Evolutionary conservation across 495 filamentous ascomycete species (phyloP).

Genomic region (Schizothecium vesticola): DNA sequence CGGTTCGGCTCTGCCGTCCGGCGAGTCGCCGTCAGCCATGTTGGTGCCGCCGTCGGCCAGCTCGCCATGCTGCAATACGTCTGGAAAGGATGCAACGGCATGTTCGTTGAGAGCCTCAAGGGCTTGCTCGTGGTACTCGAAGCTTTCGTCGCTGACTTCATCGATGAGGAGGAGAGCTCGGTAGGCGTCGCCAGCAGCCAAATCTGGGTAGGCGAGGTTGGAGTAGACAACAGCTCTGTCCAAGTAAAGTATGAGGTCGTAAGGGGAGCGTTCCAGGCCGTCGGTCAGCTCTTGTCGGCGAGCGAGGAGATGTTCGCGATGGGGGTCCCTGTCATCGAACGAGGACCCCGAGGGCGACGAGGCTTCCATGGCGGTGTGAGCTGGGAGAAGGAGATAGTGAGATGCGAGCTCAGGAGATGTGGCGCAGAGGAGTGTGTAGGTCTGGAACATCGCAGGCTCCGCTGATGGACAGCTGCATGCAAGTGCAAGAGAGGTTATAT

Average conservation of each 20-base stretch:
- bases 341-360: conserved; percentile 22
- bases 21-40: conserved; percentile 27
- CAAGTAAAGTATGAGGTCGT: conserved; percentile 73
- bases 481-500: not conserved
- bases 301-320: conserved; percentile 37
- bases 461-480: not conserved
- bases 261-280: conserved; percentile 52
- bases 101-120: conserved; percentile 35
- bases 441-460: conserved; percentile 1
- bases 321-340: conserved; percentile 31
- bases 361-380: conserved; percentile 31
- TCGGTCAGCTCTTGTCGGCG: conserved; percentile 45
- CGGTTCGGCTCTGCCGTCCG: conserved; percentile 15
- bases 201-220: conserved; percentile 77
- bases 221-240: conserved; percentile 65
- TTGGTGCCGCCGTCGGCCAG: conserved; percentile 35
- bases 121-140: conserved; percentile 60
- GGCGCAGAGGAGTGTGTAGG: conserved; percentile 2
- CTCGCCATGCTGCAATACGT: conserved; percentile 37
- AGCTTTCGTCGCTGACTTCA: conserved; percentile 63
- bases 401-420: not conserved
- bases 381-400: not conserved
- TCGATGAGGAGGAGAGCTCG: conserved; percentile 80
- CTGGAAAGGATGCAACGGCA: conserved; percentile 25
- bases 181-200: conserved; percentile 87